Evolutionary conservation across 2,329 filamentous ascomycete species (phyloP).

Genomic region (Beauveria rudraprayagi): DNA sequence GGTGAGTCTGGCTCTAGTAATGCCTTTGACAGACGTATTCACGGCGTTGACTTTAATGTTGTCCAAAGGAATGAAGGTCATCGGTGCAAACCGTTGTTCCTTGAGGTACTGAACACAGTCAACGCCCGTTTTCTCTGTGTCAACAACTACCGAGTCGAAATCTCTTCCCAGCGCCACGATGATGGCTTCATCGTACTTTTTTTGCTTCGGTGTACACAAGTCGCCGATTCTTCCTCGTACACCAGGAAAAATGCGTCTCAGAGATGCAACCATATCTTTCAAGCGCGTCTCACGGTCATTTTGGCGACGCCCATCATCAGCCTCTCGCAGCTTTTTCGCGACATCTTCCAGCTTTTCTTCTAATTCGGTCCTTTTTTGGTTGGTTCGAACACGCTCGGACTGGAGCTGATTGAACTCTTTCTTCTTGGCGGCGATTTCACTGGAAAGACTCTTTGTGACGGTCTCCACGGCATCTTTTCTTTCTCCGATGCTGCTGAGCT

Average conservation of each 20-base stretch:
- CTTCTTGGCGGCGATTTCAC: conserved; percentile 80
- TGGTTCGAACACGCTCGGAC: conserved; percentile 73
- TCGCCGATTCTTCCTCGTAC: conserved; percentile 87
- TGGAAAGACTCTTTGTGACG: conserved; percentile 57
- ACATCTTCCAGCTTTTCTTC: conserved; percentile 87
- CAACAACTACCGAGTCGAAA: conserved; percentile 90
- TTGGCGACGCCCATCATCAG: conserved; percentile 76
- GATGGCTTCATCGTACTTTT: conserved; percentile 90
- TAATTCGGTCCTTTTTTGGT: conserved; percentile 76
- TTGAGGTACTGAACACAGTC: conserved; percentile 94
- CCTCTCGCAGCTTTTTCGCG: conserved; percentile 71
- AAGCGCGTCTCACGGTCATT: conserved; percentile 71
- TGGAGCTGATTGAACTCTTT: conserved; percentile 81
- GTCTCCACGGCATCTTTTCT: conserved; percentile 56
- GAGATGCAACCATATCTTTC: conserved; percentile 74
- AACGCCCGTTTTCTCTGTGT: conserved; percentile 87
- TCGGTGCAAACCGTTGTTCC: conserved; percentile 76
- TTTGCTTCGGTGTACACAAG: conserved; percentile 91
- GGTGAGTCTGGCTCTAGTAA: conserved; percentile 76
- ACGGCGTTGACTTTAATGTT: conserved; percentile 92
- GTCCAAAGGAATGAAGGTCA: conserved; percentile 93
- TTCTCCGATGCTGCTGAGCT: conserved; percentile 61
- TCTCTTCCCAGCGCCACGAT: conserved; percentile 86
- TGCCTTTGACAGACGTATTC: conserved; percentile 83
- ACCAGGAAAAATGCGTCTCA: conserved; percentile 87